Conservation (phyloP, 1,284 basidiomycete genomes). For the Pyrrhoderma lamaoense region DNA sequence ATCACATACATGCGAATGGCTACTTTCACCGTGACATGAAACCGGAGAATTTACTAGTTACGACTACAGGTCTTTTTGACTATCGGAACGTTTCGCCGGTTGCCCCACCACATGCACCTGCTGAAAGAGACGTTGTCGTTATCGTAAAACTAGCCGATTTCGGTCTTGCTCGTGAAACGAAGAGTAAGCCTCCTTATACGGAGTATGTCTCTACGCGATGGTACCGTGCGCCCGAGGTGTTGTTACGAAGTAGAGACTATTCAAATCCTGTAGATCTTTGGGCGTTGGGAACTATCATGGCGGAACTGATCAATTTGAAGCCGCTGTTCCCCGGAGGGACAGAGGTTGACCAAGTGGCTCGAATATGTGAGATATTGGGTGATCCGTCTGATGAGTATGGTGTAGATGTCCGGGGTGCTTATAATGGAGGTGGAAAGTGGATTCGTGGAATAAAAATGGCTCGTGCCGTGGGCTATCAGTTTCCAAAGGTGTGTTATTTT, state of each 20-base stretch:
- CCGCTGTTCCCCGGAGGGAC: slow-evolving; percentile 97
- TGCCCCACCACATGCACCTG: slow-evolving; percentile 48
- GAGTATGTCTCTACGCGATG: slow-evolving; percentile 98
- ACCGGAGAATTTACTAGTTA: slow-evolving; percentile 99
- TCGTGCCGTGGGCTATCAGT: slow-evolving; percentile 78
- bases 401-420: slow-evolving; percentile 59
- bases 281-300: slow-evolving; percentile 97
- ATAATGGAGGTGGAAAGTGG: slow-evolving; percentile 88
- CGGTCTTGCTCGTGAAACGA: slow-evolving; percentile 89
- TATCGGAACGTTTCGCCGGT: slow-evolving; percentile 75
- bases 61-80: slow-evolving; percentile 94
- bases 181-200: slow-evolving; percentile 89
- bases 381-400: slow-evolving; percentile 86
- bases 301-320: slow-evolving; percentile 91
- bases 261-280: slow-evolving; percentile 98
- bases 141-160: slow-evolving; percentile 99
- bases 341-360: slow-evolving; percentile 89
- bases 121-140: slow-evolving; percentile 91
- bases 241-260: slow-evolving; percentile 88
- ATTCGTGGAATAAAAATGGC: slow-evolving; percentile 80
- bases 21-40: slow-evolving; percentile 99
- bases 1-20: slow-evolving; percentile 88
- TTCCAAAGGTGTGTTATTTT: slow-evolving; percentile 65
- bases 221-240: slow-evolving; percentile 98
- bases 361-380: slow-evolving; percentile 89